Evolutionary conservation across 805 yeast species (phyloP).

Genomic region (Zygoascus bituminiphila): DNA sequence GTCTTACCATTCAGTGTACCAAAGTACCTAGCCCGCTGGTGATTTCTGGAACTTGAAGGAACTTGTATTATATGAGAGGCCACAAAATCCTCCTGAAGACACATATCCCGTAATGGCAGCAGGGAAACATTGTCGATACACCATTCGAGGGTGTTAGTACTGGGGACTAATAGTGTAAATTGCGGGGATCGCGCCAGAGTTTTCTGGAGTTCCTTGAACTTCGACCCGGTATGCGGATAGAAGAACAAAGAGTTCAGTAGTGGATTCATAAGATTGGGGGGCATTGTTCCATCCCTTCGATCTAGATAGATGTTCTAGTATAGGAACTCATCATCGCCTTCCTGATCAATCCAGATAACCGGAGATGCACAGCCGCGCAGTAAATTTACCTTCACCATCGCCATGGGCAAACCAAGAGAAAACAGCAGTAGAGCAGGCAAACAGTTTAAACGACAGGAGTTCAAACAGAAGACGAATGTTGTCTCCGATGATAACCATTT

Average conservation of each 20-base stretch:
- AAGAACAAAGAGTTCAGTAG: conserved; percentile 58
- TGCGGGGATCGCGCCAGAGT: conserved; percentile 36
- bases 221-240: conserved; percentile 41
- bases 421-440: too few relatives aligned
- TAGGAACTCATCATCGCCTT: too few relatives aligned
- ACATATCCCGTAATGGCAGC: conserved; percentile 40
- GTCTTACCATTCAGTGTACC: conserved; percentile 35
- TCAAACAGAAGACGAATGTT: conserved; percentile 5
- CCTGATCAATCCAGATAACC: too few relatives aligned
- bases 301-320: background rate
- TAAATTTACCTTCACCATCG: too few relatives aligned
- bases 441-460: background rate
- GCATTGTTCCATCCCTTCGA: conserved; percentile 2
- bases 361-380: too few relatives aligned
- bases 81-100: conserved; percentile 52
- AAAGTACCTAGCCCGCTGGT: conserved; percentile 19
- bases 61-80: conserved; percentile 51
- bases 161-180: conserved; percentile 60
- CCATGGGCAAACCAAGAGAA: too few relatives aligned
- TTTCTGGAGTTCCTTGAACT: conserved; percentile 13
- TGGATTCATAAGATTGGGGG: conserved; percentile 42
- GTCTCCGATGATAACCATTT: conserved; percentile 50
- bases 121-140: conserved; percentile 34
- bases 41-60: conserved; percentile 20
- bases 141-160: conserved; percentile 38